Conservation (phyloP, 1,139 yeast species). For the Kurtzmaniella quercitrusa region DNA sequence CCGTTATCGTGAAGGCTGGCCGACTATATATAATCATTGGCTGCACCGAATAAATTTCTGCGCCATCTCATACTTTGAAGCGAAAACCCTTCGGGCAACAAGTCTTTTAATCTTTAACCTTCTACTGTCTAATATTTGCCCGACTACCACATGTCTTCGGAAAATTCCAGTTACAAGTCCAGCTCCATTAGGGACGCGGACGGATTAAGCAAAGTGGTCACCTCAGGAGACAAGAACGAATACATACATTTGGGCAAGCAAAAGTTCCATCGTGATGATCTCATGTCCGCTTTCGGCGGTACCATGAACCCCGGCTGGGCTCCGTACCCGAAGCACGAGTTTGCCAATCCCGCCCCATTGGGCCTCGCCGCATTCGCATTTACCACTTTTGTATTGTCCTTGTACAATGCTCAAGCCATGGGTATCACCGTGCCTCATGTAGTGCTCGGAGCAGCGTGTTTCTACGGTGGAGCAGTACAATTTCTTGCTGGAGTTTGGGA, state of each 20-base stretch:
- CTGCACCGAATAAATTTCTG: neutral
- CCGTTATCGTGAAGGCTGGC: neutral
- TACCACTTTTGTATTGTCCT: slow-evolving; percentile 46
- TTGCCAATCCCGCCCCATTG: slow-evolving; percentile 60
- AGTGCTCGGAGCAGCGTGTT: slow-evolving; percentile 40
- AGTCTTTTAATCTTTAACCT: neutral
- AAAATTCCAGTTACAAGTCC: neutral
- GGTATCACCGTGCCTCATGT: slow-evolving; percentile 32
- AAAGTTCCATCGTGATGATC: slow-evolving; percentile 4
- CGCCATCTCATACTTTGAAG: neutral
- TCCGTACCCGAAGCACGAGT: slow-evolving; percentile 30
- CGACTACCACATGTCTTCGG: neutral
- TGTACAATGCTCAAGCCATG: slow-evolving; percentile 39
- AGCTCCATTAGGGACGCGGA: neutral
- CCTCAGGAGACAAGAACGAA: slow-evolving; percentile 5
- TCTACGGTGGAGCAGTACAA: slow-evolving; percentile 47
- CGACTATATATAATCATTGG: neutral
- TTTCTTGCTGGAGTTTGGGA: slow-evolving; percentile 53
- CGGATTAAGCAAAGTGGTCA: neutral
- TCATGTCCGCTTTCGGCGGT: slow-evolving; percentile 20
- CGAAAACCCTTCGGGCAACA: too few species aligned
- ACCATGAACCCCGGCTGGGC: slow-evolving; percentile 35
- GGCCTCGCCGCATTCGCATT: slow-evolving; percentile 53
- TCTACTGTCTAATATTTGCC: neutral
- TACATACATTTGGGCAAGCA: slow-evolving; percentile 6